Percentiles rank a stretch among this genome's conserved stretches.
Evolutionary conservation across 2,329 filamentous ascomycete genomes (phyloP).

Genomic region (Ascochyta rabiei): DNA sequence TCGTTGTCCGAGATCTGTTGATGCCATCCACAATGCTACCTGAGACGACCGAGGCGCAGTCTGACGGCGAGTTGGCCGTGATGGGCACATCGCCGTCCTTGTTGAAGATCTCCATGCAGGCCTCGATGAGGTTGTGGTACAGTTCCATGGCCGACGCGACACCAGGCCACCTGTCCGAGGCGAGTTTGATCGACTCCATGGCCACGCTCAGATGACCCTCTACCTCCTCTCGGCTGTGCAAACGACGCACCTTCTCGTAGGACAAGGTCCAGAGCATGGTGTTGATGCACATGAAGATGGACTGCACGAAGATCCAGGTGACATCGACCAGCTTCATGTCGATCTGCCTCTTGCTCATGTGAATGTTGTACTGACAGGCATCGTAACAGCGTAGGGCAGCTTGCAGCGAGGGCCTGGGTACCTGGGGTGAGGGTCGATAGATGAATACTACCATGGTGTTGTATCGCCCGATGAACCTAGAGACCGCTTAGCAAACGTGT

Average conservation of each 20-base stretch:
- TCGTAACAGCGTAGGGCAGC: conserved; percentile 84
- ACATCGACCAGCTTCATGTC: conserved; percentile 77
- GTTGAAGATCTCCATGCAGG: conserved; percentile 88
- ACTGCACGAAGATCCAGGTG: conserved; percentile 91
- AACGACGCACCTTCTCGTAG: conserved; percentile 78
- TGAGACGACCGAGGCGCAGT: conserved; percentile 50
- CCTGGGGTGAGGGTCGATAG: conserved; percentile 88
- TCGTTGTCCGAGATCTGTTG: conserved; percentile 54
- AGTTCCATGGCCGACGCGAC: conserved; percentile 82
- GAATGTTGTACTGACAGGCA: conserved; percentile 80
- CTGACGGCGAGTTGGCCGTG: conserved; percentile 55
- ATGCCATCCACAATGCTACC: conserved; percentile 50
- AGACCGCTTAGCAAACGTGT: conserved; percentile 2
- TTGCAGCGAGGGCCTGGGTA: conserved; percentile 80
- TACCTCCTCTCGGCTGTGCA: conserved; percentile 75
- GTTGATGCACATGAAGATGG: conserved; percentile 90
- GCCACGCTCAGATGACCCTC: conserved; percentile 75
- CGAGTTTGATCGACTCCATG: conserved; percentile 78
- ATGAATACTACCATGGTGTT: conserved; percentile 90
- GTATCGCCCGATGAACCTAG: conserved; percentile 69
- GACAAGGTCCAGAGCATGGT: conserved; percentile 91
- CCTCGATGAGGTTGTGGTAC: conserved; percentile 82
- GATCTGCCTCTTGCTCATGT: conserved; percentile 80
- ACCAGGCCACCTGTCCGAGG: conserved; percentile 89
- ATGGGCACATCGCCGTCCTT: conserved; percentile 59